Evolutionary conservation across 768 basidiomycete genomes (phyloP), one percentile per base, ranked within the genome.

Genomic region (Suillus cothurnatus): DNA sequence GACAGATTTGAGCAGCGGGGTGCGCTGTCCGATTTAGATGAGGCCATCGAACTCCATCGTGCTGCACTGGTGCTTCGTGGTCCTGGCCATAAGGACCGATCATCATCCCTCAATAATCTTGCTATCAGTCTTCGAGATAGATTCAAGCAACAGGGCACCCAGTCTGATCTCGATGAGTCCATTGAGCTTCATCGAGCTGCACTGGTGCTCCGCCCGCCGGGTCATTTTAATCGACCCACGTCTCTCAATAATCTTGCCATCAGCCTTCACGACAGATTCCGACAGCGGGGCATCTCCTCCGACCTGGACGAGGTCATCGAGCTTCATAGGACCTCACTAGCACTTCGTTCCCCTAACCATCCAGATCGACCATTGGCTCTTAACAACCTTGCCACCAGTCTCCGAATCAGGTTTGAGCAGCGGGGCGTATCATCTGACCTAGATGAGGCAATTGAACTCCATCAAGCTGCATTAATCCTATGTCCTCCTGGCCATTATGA

Each of bases 381-480:
- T 5, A n/a, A 62, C 6, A 62, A 34, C 21, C 61, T 62, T 38
- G 52, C 55, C 5, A 3, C 0, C 6, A 11, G 21, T 21, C 61
- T 62, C 6, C 0, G 1, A 14, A 4, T 2, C 6, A 45, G 53
- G 21, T 62, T 59, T 6, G 0, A 17, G 36, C 56, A 59, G 23
- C 34, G n/a, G 17, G 57, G 50, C 2, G 60, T 41, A 28, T 15
- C 34, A 1, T 61, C 43, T 34, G 71, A 72, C 58, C 41, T 72
- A 26, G 52, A 71, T n/a, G 63, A 70, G 28, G 69, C 65, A 6
- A 67, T 71, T 56, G 26, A 23, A n/a, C 21, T 49, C 19, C 6
- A 62, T 36, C 12, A 2, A 17, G 32, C 19, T 26, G 61, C 45
- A 62, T 47, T 53, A 23, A 11, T n/a, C n/a, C 12, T 3, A 6